phyloP scores from a whole-genome alignment of 768 basidiomycete species.

The Suillus weaverae region DNA sequence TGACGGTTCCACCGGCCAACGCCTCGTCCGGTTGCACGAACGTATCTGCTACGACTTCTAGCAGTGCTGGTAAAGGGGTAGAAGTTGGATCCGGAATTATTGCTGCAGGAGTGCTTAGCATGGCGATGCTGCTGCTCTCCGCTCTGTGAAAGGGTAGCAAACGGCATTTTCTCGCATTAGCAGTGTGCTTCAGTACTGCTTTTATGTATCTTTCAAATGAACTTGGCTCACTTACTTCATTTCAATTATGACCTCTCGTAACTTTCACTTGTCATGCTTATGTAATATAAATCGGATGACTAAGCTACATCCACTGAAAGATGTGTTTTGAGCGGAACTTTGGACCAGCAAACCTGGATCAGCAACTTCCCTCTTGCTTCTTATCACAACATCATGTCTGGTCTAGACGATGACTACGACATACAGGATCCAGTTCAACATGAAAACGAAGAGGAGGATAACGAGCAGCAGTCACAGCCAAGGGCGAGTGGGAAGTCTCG shows the following conservation, averaged over 20 bases:
- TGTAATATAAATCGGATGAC: neutral
- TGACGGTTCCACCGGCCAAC: constrained; percentile 48
- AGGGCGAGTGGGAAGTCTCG: constrained; percentile 26
- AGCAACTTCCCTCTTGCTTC: neutral
- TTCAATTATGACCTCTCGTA: neutral
- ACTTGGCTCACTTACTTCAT: neutral
- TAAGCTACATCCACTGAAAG: neutral
- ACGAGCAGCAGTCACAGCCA: constrained; percentile 29
- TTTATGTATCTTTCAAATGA: neutral
- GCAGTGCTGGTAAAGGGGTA: constrained; percentile 18
- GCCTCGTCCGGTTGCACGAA: constrained; percentile 36
- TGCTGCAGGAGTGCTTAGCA: constrained; percentile 1
- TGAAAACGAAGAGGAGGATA: constrained; percentile 43
- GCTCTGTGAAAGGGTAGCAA: neutral
- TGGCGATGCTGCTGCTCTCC: neutral
- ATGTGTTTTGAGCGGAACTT: neutral
- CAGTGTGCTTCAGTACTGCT: neutral
- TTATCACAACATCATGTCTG: constrained; percentile 38
- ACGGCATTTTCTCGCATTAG: neutral
- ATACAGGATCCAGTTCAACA: constrained; percentile 28
- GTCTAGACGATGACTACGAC: constrained; percentile 37
- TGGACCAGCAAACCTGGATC: neutral
- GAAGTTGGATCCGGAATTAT: constrained; percentile 12
- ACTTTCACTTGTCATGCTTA: neutral
- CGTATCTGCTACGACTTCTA: constrained; percentile 20